Evolutionary conservation across 805 yeast genomes (phyloP), one percentile per base, ranked within the genome.

Genomic region (Spathaspora girioi): DNA sequence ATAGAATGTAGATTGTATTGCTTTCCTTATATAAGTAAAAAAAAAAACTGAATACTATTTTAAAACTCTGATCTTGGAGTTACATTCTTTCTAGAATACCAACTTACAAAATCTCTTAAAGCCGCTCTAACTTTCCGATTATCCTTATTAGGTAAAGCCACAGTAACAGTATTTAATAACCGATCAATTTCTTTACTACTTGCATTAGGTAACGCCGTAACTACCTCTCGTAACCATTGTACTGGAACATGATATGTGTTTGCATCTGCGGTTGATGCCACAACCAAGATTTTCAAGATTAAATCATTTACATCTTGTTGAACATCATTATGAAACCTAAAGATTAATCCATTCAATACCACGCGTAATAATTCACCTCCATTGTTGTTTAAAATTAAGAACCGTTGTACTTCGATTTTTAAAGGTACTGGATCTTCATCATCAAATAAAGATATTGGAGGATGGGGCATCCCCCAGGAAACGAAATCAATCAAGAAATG

Each of bases 21-120:
- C 19, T 17, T 38, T 11, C 11, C 42, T 6, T 38, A 19, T 41
- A 18, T 41, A 8, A 9, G 15, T 20, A 8, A 41, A 10, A 20
- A 19, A 41, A 41, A 4, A 5, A 5, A 41, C 12, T 15, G 19
- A 38, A n/a, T n/a, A n/a, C n/a, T 14, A 12, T 15, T 10, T 38
- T 53, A 60, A 49, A 64, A 64, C 51, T 64, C 67, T 10, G 63
- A 50, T 53, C 73, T 59, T 29, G 68, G 68, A 9, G 55, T 77
- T 19, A 89, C 79, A 59, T 89, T 87, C 64, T 89, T 86, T 59
- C 96, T 75, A 31, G 85, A 71, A 68, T 89, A 91, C 94, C 97
- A 88, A 50, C 78, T 82, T 40, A 89, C 82, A 63, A 92, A 93
- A 63, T 87, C 93, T 60, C 83, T 81, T 49, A 92, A 71, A 44